A percentile compares a stretch with the other conserved stretches of the same genome.
Evolutionary conservation across 2,329 filamentous ascomycete genomes (phyloP).

Genomic region (Cadophora sp.): DNA sequence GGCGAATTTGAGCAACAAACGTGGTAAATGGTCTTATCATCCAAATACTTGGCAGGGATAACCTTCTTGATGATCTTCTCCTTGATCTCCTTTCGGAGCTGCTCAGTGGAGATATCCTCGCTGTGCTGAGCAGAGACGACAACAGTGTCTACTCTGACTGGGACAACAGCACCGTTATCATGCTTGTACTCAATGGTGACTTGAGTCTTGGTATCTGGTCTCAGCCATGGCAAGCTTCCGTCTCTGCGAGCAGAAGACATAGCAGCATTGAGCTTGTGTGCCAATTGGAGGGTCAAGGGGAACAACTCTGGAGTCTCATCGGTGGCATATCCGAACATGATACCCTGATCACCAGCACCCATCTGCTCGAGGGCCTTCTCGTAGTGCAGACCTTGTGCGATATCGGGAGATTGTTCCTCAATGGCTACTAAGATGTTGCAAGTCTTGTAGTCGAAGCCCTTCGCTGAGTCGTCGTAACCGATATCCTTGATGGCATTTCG

Average conservation of each 20-base stretch:
- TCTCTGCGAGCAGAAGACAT: constrained; percentile 90
- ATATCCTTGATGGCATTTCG: constrained; percentile 97
- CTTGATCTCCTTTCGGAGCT: constrained; percentile 91
- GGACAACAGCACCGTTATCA: constrained; percentile 91
- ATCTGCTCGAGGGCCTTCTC: constrained; percentile 97
- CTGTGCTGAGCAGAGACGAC: constrained; percentile 97
- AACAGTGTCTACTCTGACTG: constrained; percentile 92
- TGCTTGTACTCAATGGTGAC: constrained; percentile 99
- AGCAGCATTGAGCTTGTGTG: constrained; percentile 96
- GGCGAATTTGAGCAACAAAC: constrained; percentile 56
- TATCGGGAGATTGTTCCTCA: constrained; percentile 98
- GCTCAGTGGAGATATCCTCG: constrained; percentile 85
- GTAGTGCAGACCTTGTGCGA: constrained; percentile 98
- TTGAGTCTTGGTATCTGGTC: constrained; percentile 99
- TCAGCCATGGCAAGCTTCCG: constrained; percentile 89
- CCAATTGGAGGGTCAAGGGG: constrained; percentile 89
- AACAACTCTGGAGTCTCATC: constrained; percentile 98
- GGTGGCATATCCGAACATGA: constrained; percentile 99
- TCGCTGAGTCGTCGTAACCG: constrained; percentile 94
- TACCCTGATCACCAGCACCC: constrained; percentile 98
- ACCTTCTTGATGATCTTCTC: constrained; percentile 97
- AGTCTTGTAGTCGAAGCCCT: constrained; percentile 99
- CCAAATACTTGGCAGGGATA: constrained; percentile 91
- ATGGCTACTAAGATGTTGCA: constrained; percentile 98
- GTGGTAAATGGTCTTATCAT: constrained; percentile 95